These are phyloP conservation scores for Ormosia emarginata DNA, from an alignment of 306 rosid species.

Conservation along the genomic window DNA sequence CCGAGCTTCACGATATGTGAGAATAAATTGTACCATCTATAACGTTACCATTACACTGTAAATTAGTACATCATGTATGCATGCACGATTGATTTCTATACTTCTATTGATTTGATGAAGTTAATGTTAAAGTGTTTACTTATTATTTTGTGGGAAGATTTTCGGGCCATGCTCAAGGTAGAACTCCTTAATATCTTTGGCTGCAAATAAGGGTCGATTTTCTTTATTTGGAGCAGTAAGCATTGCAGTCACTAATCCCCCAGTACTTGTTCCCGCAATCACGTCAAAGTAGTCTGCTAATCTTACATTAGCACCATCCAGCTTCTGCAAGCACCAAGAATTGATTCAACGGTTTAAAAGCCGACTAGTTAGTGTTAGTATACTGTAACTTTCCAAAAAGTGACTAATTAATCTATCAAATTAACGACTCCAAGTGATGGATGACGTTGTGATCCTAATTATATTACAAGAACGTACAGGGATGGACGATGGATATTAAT, in stretches of 20 bases:
- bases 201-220: conserved; percentile 57
- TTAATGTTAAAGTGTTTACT: not conserved
- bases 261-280: conserved; percentile 68
- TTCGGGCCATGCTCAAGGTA: conserved; percentile 49
- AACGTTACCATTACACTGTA: not conserved
- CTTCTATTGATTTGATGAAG: not conserved
- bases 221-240: conserved; percentile 56
- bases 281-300: conserved; percentile 66
- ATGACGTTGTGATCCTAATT: too few relatives aligned
- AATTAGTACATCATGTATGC: not conserved
- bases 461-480: too few relatives aligned
- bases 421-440: too few relatives aligned
- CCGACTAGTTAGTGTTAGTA: too few relatives aligned
- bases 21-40: not conserved
- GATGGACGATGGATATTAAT: too few relatives aligned
- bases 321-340: conserved; percentile 33
- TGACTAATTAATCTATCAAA: too few relatives aligned
- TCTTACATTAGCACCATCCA: conserved; percentile 62
- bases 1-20: not conserved
- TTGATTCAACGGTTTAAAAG: too few relatives aligned
- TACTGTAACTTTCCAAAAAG: too few relatives aligned
- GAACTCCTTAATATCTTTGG: conserved; percentile 60
- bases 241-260: conserved; percentile 68
- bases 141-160: conserved; percentile 50
- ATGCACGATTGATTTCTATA: not conserved